A percentile compares a stretch with the other conserved stretches of the same genome.
phyloP scores from a whole-genome alignment of 352 stramenopile species.

The Phytophthora pinifolia region DNA sequence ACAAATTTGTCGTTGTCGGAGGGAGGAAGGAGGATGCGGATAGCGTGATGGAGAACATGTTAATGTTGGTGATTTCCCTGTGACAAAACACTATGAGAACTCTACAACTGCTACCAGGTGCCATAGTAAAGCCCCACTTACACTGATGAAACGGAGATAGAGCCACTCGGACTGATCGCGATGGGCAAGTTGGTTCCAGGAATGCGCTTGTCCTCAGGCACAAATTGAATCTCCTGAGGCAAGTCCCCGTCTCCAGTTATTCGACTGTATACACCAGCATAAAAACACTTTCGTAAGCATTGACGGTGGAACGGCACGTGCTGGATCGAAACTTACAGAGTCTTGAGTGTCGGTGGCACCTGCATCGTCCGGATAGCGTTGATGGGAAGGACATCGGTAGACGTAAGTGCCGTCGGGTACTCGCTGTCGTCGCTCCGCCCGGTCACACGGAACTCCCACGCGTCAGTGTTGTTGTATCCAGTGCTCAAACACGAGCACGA shows the following conservation, averaged over 20 bases:
- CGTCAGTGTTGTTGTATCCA: constrained; percentile 18
- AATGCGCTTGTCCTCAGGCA: constrained; percentile 25
- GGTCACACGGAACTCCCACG: constrained; percentile 32
- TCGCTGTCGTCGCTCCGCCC: constrained; percentile 10
- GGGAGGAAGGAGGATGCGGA: constrained; percentile 29
- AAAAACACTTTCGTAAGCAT: neutral
- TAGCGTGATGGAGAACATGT: constrained; percentile 34
- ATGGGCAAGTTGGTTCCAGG: constrained; percentile 28
- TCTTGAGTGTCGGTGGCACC: constrained; percentile 28
- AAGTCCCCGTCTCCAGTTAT: constrained; percentile 26
- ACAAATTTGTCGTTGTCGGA: constrained; percentile 31
- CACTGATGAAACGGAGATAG: constrained; percentile 29
- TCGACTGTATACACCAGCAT: constrained; percentile 11
- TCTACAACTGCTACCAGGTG: neutral
- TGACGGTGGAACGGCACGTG: no score
- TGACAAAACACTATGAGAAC: neutral
- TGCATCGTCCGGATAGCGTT: constrained; percentile 32
- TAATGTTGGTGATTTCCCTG: constrained; percentile 39
- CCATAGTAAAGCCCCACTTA: constrained; percentile 11
- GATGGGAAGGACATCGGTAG: constrained; percentile 24
- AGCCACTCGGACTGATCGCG: constrained; percentile 10
- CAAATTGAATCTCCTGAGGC: constrained; percentile 30
- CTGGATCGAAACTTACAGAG: constrained; percentile 20
- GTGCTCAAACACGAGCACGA: constrained; percentile 29
- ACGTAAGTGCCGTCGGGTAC: constrained; percentile 14